Evolutionary conservation across 768 basidiomycete species (phyloP).

Genomic region (Tylopilus felleus): DNA sequence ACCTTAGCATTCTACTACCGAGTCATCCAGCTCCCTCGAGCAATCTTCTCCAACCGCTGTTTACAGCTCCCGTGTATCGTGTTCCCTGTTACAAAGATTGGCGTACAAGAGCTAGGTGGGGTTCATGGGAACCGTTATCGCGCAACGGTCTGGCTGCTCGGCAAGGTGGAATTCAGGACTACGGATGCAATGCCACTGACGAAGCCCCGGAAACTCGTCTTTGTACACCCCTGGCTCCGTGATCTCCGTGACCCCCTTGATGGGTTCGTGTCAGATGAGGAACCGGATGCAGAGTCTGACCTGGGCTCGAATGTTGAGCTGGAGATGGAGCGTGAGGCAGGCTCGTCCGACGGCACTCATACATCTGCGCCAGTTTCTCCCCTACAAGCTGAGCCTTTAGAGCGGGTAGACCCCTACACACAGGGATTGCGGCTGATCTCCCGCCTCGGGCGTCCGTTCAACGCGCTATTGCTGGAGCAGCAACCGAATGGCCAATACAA

Average conservation of each 20-base stretch:
- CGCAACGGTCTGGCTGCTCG: not conserved
- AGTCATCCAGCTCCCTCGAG: not conserved
- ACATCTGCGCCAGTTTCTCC: not conserved
- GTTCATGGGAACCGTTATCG: not conserved
- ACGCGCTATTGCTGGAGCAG: not conserved
- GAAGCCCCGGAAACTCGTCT: not conserved
- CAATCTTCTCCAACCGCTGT: not conserved
- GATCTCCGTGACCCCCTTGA: not conserved
- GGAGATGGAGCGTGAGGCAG: too few species aligned
- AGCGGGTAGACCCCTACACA: not conserved
- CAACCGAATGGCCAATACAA: not conserved
- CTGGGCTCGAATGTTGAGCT: too few species aligned
- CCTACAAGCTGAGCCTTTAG: not conserved
- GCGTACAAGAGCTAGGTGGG: not conserved
- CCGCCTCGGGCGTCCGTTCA: slow-evolving; percentile 1
- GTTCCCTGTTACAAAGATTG: not conserved
- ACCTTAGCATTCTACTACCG: not conserved
- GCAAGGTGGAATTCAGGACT: slow-evolving; percentile 1
- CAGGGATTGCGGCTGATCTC: slow-evolving; percentile 1
- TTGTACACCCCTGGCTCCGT: slow-evolving; percentile 10
- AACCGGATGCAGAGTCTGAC: not conserved
- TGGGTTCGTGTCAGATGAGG: not conserved
- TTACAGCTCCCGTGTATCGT: not conserved
- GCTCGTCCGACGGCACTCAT: too few species aligned
- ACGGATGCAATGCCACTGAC: not conserved